Percentiles rank a stretch among this genome's conserved stretches.
Evolutionary conservation across 2,329 filamentous ascomycete genomes (phyloP).

Genomic region (Penicillium sp.): DNA sequence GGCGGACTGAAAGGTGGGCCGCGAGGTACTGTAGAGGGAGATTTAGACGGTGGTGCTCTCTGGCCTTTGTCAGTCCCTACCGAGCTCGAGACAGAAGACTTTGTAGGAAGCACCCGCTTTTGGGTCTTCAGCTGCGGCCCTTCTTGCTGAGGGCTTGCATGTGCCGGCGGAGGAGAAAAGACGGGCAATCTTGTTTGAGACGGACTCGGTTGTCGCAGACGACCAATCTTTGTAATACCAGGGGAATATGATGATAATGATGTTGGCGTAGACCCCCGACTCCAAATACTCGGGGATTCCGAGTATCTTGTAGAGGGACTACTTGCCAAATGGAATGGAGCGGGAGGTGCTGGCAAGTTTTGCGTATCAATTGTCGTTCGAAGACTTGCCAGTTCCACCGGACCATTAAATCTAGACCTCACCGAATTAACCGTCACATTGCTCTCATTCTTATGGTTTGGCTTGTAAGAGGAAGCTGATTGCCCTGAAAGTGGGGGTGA

Average conservation of each 20-base stretch:
- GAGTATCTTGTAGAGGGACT: conserved; percentile 50
- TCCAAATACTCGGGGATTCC: conserved; percentile 48
- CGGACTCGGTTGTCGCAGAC: conserved; percentile 39
- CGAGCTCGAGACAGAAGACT: conserved; percentile 10
- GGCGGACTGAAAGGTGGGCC: conserved; percentile 59
- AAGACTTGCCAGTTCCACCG: conserved; percentile 42
- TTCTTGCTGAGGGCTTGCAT: conserved; percentile 24
- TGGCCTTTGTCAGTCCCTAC: conserved; percentile 5
- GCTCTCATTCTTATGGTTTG: conserved; percentile 17
- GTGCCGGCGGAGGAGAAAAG: conserved; percentile 25
- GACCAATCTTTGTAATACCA: conserved; percentile 41
- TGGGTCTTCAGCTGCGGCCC: conserved; percentile 12
- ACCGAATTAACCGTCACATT: conserved; percentile 10
- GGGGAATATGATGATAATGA: conserved; percentile 53
- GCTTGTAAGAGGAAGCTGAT: conserved; percentile 15
- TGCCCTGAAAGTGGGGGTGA: conserved; percentile 11
- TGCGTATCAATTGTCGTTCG: conserved; percentile 37
- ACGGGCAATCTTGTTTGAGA: conserved; percentile 40
- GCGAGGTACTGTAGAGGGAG: neutral
- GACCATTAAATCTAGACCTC: conserved; percentile 26
- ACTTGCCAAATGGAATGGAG: conserved; percentile 42
- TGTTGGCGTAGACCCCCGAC: conserved; percentile 50
- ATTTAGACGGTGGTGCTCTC: neutral
- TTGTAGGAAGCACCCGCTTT: conserved; percentile 15
- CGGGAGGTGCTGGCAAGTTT: conserved; percentile 40